phyloP scores from a whole-genome alignment of 192 early-diverging fungal genomes.

The Entomortierella beljakovae region DNA sequence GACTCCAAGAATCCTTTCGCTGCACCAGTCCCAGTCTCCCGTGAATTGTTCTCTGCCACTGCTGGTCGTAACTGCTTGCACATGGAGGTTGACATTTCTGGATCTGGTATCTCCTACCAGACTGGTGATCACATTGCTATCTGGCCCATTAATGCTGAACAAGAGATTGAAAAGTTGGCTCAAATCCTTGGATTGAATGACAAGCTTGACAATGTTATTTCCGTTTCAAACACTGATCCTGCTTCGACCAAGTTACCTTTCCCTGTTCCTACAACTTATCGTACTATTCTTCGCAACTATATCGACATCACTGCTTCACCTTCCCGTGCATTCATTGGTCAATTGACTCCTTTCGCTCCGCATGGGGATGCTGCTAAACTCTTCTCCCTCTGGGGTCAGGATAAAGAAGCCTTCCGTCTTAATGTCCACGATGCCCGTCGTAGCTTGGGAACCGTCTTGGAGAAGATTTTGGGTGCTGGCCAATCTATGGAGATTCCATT shows the following conservation, averaged over 20 bases:
- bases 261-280: slow-evolving; percentile 87
- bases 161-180: slow-evolving; percentile 76
- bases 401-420: slow-evolving; percentile 76
- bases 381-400: slow-evolving; percentile 67
- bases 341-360: slow-evolving; percentile 70
- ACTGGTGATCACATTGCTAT: slow-evolving; percentile 97
- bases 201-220: slow-evolving; percentile 76
- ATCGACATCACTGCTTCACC: slow-evolving; percentile 85
- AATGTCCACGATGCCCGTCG: slow-evolving; percentile 71
- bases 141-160: slow-evolving; percentile 88
- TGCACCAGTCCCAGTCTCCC: slow-evolving; percentile 71
- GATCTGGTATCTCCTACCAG: slow-evolving; percentile 86
- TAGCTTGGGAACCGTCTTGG: slow-evolving; percentile 82
- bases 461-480: slow-evolving; percentile 67
- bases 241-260: slow-evolving; percentile 87
- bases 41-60: slow-evolving; percentile 72
- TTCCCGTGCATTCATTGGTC: slow-evolving; percentile 75
- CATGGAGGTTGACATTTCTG: slow-evolving; percentile 91
- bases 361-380: slow-evolving; percentile 63
- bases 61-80: slow-evolving; percentile 90
- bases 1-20: slow-evolving; percentile 91
- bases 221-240: slow-evolving; percentile 78
- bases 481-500: slow-evolving; percentile 76
- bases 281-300: slow-evolving; percentile 91
- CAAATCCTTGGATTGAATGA: slow-evolving; percentile 69